A percentile compares a stretch with the other conserved stretches of the same genome.
phyloP scores from a whole-genome alignment of 169 alveolate genomes.

The Eimeria praecox region DNA sequence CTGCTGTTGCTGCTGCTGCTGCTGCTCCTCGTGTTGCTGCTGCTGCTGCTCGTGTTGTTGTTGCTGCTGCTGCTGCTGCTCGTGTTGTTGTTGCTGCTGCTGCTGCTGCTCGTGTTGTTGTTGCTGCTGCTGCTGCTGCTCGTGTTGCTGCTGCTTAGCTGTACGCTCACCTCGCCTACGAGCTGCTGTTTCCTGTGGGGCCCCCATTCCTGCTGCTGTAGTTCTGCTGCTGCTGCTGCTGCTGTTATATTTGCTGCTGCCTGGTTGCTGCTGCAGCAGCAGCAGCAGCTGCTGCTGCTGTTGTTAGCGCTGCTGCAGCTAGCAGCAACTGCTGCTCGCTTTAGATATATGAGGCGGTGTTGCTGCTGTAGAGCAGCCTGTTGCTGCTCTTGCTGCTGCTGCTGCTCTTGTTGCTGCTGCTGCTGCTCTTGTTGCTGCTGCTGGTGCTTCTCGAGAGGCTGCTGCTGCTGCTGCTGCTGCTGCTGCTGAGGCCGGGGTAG shows the following conservation, averaged over 20 bases:
- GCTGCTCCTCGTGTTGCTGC: slow-evolving; percentile 32
- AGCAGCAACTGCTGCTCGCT: background rate
- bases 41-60: slow-evolving; percentile 5
- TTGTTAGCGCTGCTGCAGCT: background rate
- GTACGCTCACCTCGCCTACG: slow-evolving; percentile 56
- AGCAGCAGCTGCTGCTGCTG: slow-evolving; percentile 14
- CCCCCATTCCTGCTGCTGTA: background rate
- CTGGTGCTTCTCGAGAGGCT: background rate
- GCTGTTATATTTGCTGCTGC: background rate
- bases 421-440: background rate
- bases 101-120: background rate
- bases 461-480: slow-evolving; percentile 10
- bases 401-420: background rate
- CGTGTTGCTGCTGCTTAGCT: background rate
- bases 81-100: background rate
- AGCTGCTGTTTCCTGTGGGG: slow-evolving; percentile 21
- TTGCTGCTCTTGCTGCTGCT: slow-evolving; percentile 5
- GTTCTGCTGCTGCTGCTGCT: background rate
- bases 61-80: slow-evolving; percentile 33
- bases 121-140: slow-evolving; percentile 8
- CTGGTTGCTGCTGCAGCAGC: slow-evolving; percentile 43
- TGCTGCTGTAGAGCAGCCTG: background rate
- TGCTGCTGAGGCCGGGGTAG: background rate
- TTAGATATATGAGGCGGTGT: background rate
- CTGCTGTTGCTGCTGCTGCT: slow-evolving; percentile 26